phyloP scores from a whole-genome alignment of 2,329 filamentous ascomycete genomes.

The Xylaria digitata region DNA sequence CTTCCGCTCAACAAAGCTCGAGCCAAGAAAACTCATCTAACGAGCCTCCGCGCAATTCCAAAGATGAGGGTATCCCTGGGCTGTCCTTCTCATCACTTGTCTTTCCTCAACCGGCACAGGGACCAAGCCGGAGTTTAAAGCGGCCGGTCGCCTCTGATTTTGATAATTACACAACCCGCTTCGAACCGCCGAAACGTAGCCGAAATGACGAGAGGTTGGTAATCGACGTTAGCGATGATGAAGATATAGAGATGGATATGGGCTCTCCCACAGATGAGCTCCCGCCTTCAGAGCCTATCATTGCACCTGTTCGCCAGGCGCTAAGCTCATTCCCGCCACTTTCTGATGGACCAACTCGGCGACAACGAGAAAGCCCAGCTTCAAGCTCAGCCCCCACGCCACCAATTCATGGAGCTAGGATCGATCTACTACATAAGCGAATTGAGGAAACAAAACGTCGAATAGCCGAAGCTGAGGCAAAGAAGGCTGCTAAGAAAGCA shows the following conservation, averaged over 20 bases:
- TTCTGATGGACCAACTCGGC: constrained; percentile 54
- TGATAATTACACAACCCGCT: constrained; percentile 62
- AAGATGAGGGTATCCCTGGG: constrained; percentile 43
- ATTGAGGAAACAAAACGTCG: constrained; percentile 70
- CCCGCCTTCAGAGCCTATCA: constrained; percentile 48
- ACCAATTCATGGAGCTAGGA: constrained; percentile 44
- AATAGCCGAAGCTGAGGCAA: constrained; percentile 69
- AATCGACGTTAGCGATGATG: constrained; percentile 85
- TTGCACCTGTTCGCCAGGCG: constrained; percentile 40
- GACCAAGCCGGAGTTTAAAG: constrained; percentile 57
- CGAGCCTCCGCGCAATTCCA: constrained; percentile 36
- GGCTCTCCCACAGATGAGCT: constrained; percentile 62
- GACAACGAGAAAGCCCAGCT: constrained; percentile 55
- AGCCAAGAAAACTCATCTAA: constrained; percentile 33
- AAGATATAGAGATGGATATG: constrained; percentile 75
- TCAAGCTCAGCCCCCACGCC: constrained; percentile 53
- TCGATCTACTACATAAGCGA: constrained; percentile 54
- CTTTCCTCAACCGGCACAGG: constrained; percentile 35
- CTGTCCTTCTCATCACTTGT: constrained; percentile 40
- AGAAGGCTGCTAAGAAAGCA: constrained; percentile 52
- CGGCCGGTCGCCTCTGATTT: constrained; percentile 77
- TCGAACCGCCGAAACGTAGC: constrained; percentile 65
- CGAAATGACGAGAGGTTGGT: constrained; percentile 68
- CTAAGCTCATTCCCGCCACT: constrained; percentile 61
- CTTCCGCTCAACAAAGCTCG: constrained; percentile 20